A percentile compares a stretch with the other conserved stretches of the same genome.
Evolutionary conservation across 768 basidiomycete genomes (phyloP).

Genomic region (Collybiopsis luxurians): DNA sequence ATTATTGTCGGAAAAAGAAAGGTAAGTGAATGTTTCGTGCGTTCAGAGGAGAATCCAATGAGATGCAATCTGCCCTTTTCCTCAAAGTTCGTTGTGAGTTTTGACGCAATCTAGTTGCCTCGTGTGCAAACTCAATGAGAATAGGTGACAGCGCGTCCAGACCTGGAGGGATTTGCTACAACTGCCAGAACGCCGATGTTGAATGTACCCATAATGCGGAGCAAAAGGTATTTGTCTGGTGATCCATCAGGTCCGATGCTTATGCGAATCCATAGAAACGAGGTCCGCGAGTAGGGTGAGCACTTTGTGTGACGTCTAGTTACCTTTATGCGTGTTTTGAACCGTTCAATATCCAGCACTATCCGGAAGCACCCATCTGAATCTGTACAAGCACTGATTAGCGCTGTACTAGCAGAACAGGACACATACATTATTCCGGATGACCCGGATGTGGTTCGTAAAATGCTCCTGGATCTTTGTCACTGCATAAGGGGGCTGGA

Average conservation of each 20-base stretch:
- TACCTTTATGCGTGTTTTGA: too few relatives aligned
- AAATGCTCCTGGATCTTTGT: slow-evolving; percentile 2
- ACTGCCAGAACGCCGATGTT: slow-evolving; percentile 3
- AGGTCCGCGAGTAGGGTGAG: slow-evolving; percentile 2
- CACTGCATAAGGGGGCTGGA: slow-evolving; percentile 1
- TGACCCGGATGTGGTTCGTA: not conserved
- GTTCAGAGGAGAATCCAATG: too few relatives aligned
- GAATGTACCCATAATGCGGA: slow-evolving; percentile 3
- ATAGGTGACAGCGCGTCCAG: slow-evolving; percentile 1
- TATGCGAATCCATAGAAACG: not conserved
- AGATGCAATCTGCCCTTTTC: not conserved
- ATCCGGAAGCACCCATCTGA: slow-evolving; percentile 6
- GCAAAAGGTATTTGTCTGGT: not conserved
- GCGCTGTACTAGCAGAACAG: not conserved
- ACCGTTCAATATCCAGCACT: not conserved
- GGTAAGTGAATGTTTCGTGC: not conserved
- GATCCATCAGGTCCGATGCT: not conserved
- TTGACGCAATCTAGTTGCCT: too few relatives aligned
- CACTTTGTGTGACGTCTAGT: not conserved
- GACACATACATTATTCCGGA: slow-evolving; percentile 1
- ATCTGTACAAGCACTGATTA: slow-evolving; percentile 4
- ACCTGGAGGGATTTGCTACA: slow-evolving; percentile 1
- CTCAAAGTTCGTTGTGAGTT: slow-evolving; percentile 4
- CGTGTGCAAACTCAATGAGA: not conserved
- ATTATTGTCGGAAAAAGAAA: slow-evolving; percentile 1